Evolutionary conservation across 2,329 filamentous ascomycete genomes (phyloP), one percentile per base, ranked within the genome.

Genomic region (Cryphonectria carpinicola): DNA sequence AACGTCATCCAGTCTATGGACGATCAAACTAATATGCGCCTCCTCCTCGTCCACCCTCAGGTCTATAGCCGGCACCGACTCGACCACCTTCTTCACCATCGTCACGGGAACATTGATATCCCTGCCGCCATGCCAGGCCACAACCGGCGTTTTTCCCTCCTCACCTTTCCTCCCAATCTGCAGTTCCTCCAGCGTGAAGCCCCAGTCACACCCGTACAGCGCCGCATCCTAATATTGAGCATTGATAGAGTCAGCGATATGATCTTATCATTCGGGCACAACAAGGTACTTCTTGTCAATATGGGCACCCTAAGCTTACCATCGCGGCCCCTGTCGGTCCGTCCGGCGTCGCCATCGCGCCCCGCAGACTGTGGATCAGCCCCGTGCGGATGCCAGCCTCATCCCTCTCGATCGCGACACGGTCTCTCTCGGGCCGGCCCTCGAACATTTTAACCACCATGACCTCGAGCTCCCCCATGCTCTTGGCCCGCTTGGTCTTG

Each of bases 71-170:
- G 61, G 61, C 35, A 77, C 71, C 11, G 74, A 41, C 37, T 62
- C 68, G 6, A 69, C 68, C 17, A 73, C 74, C 70, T 75, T 76
- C 46, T 71, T 60, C 2, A 74, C 75, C 76, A 74, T 76, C 1
- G 68, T 61, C 4, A 75, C 56, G 3, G 76, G 76, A 4, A 74
- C 71, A 39, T 78, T 77, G 19, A 71, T 65, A 41, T 78, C 75
- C 54, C 71, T 25, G 1, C 39, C 70, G 13, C 76, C 75, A 37
- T 78, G 76, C 72, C 74, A 78, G 11, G 75, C 52, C 13, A 74
- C 61, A 62, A 77, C 22, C 49, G 63, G 65, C 14, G 70, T 72
- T 28, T 72, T 70, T 43, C 72, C 71, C 13, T 22, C 58, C 7
- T 39, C 58, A 5, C 32, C 58, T 6, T 61, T 22, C 17, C 19